Evolutionary conservation across 179 eudicot genomes (phyloP).

Genomic region (Amaranthus tricolor): DNA sequence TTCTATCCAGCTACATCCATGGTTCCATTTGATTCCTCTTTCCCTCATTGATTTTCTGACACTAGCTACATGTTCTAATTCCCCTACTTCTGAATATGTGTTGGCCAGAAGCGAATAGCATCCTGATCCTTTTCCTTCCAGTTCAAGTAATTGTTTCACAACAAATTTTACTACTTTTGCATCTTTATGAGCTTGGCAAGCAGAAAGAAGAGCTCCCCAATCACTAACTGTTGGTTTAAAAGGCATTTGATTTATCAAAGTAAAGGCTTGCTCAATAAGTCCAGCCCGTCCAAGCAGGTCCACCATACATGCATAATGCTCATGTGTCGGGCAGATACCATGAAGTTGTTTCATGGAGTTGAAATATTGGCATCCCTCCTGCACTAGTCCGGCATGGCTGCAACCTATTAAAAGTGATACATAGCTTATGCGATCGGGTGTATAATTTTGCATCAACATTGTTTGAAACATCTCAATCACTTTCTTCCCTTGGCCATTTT

Average conservation of each 20-base stretch:
- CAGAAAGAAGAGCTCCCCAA: slow-evolving; percentile 57
- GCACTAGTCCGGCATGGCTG: slow-evolving; percentile 61
- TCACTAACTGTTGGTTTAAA: slow-evolving; percentile 36
- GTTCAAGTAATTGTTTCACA: slow-evolving; percentile 36
- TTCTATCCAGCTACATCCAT: slow-evolving; percentile 69
- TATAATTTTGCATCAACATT: slow-evolving; percentile 39
- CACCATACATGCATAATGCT: slow-evolving; percentile 67
- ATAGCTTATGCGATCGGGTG: slow-evolving; percentile 53
- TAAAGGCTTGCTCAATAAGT: slow-evolving; percentile 49
- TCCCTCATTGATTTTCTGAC: slow-evolving; percentile 44
- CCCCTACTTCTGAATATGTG: slow-evolving; percentile 42
- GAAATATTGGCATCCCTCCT: slow-evolving; percentile 45
- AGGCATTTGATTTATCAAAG: slow-evolving; percentile 42
- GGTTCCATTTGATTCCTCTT: slow-evolving; percentile 48
- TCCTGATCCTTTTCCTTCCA: slow-evolving; percentile 45
- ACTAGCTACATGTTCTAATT: slow-evolving; percentile 43
- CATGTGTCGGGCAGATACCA: slow-evolving; percentile 32
- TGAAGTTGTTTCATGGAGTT: slow-evolving; percentile 37
- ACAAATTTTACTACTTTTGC: slow-evolving; percentile 44
- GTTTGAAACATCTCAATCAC: slow-evolving; percentile 56
- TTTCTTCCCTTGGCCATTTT: slow-evolving; percentile 48
- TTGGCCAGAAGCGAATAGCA: slow-evolving; percentile 53
- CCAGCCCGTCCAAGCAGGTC: slow-evolving; percentile 75
- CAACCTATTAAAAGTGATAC: slow-evolving; percentile 66
- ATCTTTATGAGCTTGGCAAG: slow-evolving; percentile 48